Conservation (phyloP, 768 basidiomycete species). For the Hygrophorus russula region DNA sequence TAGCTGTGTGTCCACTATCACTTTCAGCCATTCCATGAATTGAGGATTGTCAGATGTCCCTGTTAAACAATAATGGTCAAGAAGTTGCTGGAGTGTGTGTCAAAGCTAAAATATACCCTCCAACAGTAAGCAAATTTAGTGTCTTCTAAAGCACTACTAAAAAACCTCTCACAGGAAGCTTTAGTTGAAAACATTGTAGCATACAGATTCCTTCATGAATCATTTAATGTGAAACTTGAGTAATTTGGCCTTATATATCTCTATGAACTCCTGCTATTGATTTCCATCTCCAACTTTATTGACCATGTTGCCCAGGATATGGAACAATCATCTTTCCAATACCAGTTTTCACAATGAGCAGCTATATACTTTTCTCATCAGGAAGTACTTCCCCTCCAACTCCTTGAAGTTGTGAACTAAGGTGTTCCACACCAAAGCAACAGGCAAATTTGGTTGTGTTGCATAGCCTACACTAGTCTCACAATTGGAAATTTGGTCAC, state of each 20-base stretch:
- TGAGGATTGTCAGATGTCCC: neutral
- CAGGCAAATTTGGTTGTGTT: neutral
- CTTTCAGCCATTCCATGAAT: neutral
- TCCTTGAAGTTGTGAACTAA: neutral
- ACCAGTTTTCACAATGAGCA: neutral
- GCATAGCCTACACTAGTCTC: neutral
- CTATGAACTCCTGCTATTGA: neutral
- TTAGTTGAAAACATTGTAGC: neutral
- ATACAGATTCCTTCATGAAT: neutral
- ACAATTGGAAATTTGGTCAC: neutral
- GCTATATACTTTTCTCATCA: neutral
- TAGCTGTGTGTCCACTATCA: neutral
- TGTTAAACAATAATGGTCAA: neutral
- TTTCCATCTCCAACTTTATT: neutral
- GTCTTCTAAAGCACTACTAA: neutral
- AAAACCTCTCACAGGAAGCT: neutral
- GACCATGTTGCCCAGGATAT: neutral
- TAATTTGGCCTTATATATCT: neutral
- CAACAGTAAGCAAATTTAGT: neutral
- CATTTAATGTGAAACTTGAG: neutral
- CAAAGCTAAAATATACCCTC: neutral
- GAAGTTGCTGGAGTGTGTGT: neutral
- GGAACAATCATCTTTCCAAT: neutral
- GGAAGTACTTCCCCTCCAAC: neutral
- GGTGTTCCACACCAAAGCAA: neutral